A percentile compares a stretch with the other conserved stretches of the same genome.
phyloP scores from a whole-genome alignment of 768 basidiomycete species.

The Hericium erinaceus region DNA sequence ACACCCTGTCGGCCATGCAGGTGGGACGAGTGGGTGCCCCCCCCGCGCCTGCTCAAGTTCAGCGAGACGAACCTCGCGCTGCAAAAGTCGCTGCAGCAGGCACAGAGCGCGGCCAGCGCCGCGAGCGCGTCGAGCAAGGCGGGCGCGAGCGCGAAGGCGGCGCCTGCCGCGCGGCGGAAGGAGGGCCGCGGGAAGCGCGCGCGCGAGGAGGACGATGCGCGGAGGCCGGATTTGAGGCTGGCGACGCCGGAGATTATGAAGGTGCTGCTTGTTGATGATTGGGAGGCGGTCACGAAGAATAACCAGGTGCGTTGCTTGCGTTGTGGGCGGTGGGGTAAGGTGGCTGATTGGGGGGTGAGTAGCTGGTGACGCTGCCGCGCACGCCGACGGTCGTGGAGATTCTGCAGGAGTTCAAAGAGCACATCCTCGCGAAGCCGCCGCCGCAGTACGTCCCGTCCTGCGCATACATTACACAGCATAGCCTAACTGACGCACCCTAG shows the following conservation, averaged over 20 bases:
- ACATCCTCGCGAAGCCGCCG: constrained; percentile 42
- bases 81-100: constrained; percentile 59
- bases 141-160: background rate
- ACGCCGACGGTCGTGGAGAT: constrained; percentile 70
- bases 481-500: constrained; percentile 28
- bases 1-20: background rate
- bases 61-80: constrained; percentile 71
- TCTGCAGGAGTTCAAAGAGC: constrained; percentile 65
- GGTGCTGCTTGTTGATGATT: constrained; percentile 84
- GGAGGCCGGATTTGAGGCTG: constrained; percentile 82
- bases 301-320: constrained; percentile 49
- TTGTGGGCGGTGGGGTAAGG: constrained; percentile 19
- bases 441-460: constrained; percentile 29
- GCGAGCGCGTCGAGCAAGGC: constrained; percentile 18
- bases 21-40: constrained; percentile 6
- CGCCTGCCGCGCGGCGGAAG: background rate
- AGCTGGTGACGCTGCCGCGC: constrained; percentile 84
- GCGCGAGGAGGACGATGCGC: constrained; percentile 38
- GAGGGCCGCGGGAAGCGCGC: constrained; percentile 47
- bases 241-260: constrained; percentile 84
- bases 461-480: background rate
- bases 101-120: constrained; percentile 30
- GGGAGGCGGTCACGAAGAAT: constrained; percentile 96
- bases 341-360: constrained; percentile 5
- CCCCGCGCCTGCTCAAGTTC: constrained; percentile 69